These are phyloP conservation scores for Aspergillus asperescens DNA, from an alignment of 495 filamentous ascomycete species.

Conservation along the genomic window DNA sequence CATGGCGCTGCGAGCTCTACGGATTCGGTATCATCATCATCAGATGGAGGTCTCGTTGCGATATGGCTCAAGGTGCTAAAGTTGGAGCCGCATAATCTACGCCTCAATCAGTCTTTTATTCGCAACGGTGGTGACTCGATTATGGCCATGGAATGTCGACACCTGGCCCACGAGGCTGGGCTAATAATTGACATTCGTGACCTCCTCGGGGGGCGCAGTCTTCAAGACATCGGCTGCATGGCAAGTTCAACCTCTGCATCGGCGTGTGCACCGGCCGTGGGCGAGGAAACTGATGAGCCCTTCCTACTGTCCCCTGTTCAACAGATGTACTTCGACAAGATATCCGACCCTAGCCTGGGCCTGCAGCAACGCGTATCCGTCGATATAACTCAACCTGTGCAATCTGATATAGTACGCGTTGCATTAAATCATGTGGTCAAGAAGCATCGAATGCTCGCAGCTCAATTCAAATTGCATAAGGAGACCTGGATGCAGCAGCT, in stretches of 20 bases:
- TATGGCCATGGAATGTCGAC: slow-evolving; percentile 9
- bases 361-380: slow-evolving; percentile 7
- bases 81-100: neutral
- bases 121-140: slow-evolving; percentile 7
- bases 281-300: neutral
- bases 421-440: neutral
- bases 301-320: slow-evolving; percentile 5
- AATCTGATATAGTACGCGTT: neutral
- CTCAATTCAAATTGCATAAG: neutral
- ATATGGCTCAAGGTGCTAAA: slow-evolving; percentile 2
- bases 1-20: too few relatives aligned
- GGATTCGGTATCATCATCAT: neutral
- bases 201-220: neutral
- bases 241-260: neutral
- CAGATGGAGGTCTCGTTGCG: neutral
- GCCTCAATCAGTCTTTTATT: slow-evolving; percentile 6
- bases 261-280: neutral
- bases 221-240: neutral
- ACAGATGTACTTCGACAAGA: slow-evolving; percentile 9
- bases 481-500: neutral
- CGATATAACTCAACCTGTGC: neutral
- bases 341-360: neutral
- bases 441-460: neutral
- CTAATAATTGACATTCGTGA: neutral
- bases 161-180: neutral